These are phyloP conservation scores for Spiraea crenata DNA, from an alignment of 331 rosid genomes.

Conservation along the genomic window DNA sequence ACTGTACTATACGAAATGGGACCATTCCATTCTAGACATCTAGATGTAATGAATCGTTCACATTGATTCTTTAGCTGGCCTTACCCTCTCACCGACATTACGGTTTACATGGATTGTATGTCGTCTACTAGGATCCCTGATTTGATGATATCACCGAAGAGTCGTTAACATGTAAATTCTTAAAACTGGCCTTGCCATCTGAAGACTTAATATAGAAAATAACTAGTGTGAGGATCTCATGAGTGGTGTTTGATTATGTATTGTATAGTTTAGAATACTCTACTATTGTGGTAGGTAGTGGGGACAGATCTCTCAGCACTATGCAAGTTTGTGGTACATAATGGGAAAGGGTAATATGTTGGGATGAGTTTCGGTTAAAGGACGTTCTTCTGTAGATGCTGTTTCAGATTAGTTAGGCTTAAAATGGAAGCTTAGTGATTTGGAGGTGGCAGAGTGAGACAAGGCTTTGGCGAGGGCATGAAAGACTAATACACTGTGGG, in stretches of 20 bases:
- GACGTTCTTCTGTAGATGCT: not conserved
- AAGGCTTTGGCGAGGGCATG: not conserved
- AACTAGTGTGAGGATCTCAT: not conserved
- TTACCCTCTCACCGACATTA: too few species aligned
- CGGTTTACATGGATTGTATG: too few species aligned
- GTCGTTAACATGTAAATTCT: not conserved
- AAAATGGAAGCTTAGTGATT: not conserved
- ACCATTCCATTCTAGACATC: not conserved
- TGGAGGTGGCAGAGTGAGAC: not conserved
- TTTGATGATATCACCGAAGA: not conserved
- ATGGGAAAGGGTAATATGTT: not conserved
- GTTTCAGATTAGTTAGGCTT: not conserved
- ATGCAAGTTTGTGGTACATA: not conserved
- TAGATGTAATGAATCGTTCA: too few species aligned
- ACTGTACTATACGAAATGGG: not conserved
- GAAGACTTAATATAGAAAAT: not conserved
- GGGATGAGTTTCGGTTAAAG: not conserved
- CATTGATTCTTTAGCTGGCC: too few species aligned
- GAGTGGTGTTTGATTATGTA: not conserved
- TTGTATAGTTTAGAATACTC: not conserved
- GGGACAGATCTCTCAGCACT: not conserved
- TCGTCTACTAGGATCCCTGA: not conserved
- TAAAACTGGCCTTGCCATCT: constrained; percentile 1
- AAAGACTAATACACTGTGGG: not conserved
- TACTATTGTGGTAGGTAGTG: not conserved